Percentiles rank a stretch among this genome's conserved stretches.
Conservation (phyloP, 495 filamentous ascomycete genomes). For the Xylaria cubensis region DNA sequence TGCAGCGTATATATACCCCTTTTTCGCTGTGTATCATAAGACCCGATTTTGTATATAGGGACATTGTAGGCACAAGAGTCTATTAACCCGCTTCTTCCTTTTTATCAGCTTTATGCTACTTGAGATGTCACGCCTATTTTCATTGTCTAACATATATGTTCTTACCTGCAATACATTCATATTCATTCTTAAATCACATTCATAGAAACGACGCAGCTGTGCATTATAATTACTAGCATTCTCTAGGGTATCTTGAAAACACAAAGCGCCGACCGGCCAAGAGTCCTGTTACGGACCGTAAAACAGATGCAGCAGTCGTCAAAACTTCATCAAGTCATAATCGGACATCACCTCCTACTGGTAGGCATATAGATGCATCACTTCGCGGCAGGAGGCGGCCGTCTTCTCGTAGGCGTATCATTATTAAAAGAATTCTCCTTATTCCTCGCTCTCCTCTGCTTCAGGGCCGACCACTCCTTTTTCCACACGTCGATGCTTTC, state of each 20-base stretch:
- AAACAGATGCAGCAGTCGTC: background rate
- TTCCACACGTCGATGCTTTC: slow-evolving; percentile 55
- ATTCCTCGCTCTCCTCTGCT: slow-evolving; percentile 35
- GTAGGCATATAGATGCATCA: background rate
- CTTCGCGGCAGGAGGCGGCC: background rate
- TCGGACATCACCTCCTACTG: background rate
- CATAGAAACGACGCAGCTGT: background rate
- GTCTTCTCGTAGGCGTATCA: slow-evolving; percentile 20
- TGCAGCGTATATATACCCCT: slow-evolving; percentile 15
- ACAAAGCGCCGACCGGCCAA: background rate
- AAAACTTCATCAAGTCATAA: slow-evolving; percentile 16
- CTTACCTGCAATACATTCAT: background rate
- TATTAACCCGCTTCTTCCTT: background rate
- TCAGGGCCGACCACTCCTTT: slow-evolving; percentile 48
- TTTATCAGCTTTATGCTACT: background rate
- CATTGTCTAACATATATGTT: background rate
- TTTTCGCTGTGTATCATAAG: background rate
- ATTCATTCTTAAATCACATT: background rate
- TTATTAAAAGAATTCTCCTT: slow-evolving; percentile 23
- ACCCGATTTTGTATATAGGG: background rate
- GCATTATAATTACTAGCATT: background rate
- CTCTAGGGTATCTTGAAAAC: slow-evolving; percentile 25
- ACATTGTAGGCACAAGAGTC: background rate
- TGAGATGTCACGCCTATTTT: background rate
- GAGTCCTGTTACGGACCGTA: background rate